phyloP scores from a whole-genome alignment of 176 grass and related monocot genomes.

The Chrysopogon serrulatus region DNA sequence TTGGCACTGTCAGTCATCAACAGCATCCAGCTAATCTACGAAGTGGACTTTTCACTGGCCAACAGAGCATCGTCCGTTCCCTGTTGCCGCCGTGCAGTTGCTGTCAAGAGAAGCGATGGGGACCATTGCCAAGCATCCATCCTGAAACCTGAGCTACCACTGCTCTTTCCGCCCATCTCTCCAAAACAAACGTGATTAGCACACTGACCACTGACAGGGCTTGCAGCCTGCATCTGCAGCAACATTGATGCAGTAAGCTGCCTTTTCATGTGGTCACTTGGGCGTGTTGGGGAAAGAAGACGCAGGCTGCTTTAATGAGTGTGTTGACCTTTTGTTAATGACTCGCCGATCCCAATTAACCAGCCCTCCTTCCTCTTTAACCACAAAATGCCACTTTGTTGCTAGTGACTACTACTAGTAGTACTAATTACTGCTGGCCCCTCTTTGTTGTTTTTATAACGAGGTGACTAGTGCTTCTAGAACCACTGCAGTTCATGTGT shows the following conservation, averaged over 20 bases:
- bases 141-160: not conserved
- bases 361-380: not conserved
- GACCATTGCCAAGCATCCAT: conserved; percentile 11
- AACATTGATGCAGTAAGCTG: not conserved
- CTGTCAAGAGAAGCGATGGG: not conserved
- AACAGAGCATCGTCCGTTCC: not conserved
- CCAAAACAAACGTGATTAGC: not conserved
- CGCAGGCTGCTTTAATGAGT: conserved; percentile 32
- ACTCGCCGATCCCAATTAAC: conserved; percentile 23
- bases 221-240: not conserved
- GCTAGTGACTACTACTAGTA: not conserved
- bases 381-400: not conserved
- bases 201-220: not conserved
- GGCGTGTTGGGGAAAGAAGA: conserved; percentile 33
- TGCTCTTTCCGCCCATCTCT: not conserved
- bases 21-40: not conserved
- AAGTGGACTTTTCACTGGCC: conserved; percentile 11
- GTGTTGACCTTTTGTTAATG: conserved; percentile 31
- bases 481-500: not conserved
- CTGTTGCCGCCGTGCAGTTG: not conserved
- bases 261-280: not conserved
- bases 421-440: not conserved
- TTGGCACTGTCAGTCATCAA: not conserved
- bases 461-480: not conserved
- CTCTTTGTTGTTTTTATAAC: not conserved